phyloP scores from a whole-genome alignment of 345 rosid genomes.

The Gossypium rotundifolium region DNA sequence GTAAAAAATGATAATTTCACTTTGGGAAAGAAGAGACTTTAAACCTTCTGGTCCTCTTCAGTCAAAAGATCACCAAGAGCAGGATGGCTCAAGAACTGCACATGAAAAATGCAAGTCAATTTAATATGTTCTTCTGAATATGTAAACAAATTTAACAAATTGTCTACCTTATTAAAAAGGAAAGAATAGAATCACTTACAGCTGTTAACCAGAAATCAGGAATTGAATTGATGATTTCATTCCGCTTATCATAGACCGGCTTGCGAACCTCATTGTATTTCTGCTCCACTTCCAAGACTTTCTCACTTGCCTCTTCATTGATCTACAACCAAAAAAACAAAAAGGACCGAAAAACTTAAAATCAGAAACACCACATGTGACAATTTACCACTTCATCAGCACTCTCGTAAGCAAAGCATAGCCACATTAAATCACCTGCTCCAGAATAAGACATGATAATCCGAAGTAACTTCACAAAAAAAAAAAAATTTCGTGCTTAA shows the following conservation, averaged over 20 bases:
- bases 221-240: conserved; percentile 62
- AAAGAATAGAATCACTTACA: neutral
- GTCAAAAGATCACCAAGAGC: neutral
- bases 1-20: no score
- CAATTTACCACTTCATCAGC: no score
- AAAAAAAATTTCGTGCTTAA: no score
- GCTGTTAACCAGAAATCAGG: conserved; percentile 86
- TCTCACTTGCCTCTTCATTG: conserved; percentile 90
- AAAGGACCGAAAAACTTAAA: neutral
- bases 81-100: neutral
- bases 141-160: no score
- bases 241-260: conserved; percentile 82
- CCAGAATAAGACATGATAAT: neutral
- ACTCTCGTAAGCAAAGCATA: neutral
- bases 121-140: no score
- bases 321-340: conserved; percentile 34
- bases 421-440: neutral
- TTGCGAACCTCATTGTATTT: conserved; percentile 69
- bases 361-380: neutral
- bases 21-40: no score
- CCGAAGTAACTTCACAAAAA: no score
- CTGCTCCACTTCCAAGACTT: conserved; percentile 87
- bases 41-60: neutral
- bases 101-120: no score
- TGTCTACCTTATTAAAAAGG: no score